Evolutionary conservation across 371 early-diverging fungal genomes (phyloP).

Genomic region (Apophysomyces trapeziformis): DNA sequence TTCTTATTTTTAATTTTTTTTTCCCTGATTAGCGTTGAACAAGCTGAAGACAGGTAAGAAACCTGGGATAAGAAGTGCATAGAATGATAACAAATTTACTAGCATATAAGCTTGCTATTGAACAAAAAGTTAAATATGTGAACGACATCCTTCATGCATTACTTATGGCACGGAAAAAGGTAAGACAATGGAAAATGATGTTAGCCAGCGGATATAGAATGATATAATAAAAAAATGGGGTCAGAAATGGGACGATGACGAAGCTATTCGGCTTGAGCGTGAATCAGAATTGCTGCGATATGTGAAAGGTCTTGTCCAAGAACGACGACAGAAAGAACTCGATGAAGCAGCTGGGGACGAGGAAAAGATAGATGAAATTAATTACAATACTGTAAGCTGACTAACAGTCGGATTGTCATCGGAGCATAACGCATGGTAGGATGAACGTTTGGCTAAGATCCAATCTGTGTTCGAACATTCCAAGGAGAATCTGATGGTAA

Average conservation of each 20-base stretch:
- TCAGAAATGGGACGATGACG: constrained; percentile 69
- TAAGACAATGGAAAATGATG: constrained; percentile 12
- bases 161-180: constrained; percentile 58
- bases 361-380: constrained; percentile 43
- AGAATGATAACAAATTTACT: not conserved
- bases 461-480: constrained; percentile 54
- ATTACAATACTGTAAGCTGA: constrained; percentile 42
- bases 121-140: constrained; percentile 59
- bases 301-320: constrained; percentile 60
- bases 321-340: constrained; percentile 49
- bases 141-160: constrained; percentile 65
- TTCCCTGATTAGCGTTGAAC: constrained; percentile 45
- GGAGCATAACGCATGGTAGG: constrained; percentile 25
- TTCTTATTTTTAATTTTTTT: not conserved
- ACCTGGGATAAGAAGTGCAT: not conserved
- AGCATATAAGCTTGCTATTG: constrained; percentile 61
- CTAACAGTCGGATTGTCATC: not conserved
- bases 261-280: constrained; percentile 58
- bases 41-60: constrained; percentile 57
- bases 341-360: constrained; percentile 23
- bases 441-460: constrained; percentile 41
- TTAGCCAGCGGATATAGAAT: not conserved
- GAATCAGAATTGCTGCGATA: constrained; percentile 68
- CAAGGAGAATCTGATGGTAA: constrained; percentile 50
- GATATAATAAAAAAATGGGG: not conserved